These are phyloP conservation scores for Lichtheimia ramosa DNA, from an alignment of 371 early-diverging fungal species.

Conservation along the genomic window DNA sequence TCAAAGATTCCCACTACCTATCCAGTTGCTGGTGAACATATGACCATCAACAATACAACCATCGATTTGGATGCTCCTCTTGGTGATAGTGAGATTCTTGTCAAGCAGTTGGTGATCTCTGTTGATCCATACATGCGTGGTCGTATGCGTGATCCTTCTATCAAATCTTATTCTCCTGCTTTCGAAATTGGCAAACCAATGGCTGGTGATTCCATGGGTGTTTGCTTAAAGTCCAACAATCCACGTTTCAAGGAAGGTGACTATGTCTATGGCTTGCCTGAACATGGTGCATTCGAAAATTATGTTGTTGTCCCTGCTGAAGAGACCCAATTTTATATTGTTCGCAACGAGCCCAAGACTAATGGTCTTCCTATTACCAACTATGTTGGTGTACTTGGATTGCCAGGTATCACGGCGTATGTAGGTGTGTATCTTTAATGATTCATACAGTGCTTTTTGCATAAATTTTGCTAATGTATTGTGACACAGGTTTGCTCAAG, in stretches of 20 bases:
- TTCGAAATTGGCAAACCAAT: slow-evolving; percentile 61
- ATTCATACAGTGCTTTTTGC: background rate
- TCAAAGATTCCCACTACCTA: slow-evolving; percentile 39
- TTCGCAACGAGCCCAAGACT: slow-evolving; percentile 39
- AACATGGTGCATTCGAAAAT: slow-evolving; percentile 53
- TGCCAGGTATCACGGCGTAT: slow-evolving; percentile 57
- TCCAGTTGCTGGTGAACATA: slow-evolving; percentile 45
- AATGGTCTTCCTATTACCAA: slow-evolving; percentile 47
- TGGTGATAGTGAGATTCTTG: slow-evolving; percentile 52
- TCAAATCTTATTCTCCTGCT: slow-evolving; percentile 51
- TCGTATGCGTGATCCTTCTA: slow-evolving; percentile 56
- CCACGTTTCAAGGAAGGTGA: slow-evolving; percentile 60
- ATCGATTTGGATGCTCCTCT: slow-evolving; percentile 49
- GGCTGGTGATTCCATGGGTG: slow-evolving; percentile 58
- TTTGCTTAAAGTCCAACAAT: slow-evolving; percentile 62
- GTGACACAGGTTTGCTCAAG: slow-evolving; percentile 13
- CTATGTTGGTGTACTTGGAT: slow-evolving; percentile 55
- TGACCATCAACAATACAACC: slow-evolving; percentile 39
- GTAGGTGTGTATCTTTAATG: slow-evolving; percentile 16
- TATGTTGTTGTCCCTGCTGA: slow-evolving; percentile 37
- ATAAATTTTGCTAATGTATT: slow-evolving; percentile 1
- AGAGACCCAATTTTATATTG: slow-evolving; percentile 19
- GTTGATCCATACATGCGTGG: slow-evolving; percentile 63
- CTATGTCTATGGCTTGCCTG: slow-evolving; percentile 55
- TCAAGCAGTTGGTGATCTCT: slow-evolving; percentile 47